Evolutionary conservation across 2,329 filamentous ascomycete species (phyloP).

Genomic region (Cordyceps cicadae): DNA sequence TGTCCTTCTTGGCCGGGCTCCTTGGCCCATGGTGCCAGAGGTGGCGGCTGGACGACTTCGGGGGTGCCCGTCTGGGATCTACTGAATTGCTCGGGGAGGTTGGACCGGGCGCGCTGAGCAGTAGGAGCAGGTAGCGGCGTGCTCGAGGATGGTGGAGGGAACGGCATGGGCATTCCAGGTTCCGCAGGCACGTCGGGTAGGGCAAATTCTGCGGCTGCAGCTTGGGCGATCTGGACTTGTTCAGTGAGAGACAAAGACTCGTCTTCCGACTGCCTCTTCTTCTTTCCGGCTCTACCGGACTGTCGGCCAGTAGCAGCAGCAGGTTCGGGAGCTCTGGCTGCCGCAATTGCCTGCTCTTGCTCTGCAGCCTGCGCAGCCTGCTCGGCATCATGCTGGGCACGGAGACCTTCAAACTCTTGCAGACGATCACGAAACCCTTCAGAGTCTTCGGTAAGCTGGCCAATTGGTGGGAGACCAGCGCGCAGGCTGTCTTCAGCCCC

Average conservation of each 20-base stretch:
- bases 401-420: slow-evolving; percentile 72
- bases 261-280: slow-evolving; percentile 25
- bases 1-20: slow-evolving; percentile 61
- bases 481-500: slow-evolving; percentile 31
- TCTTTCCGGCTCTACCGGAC: slow-evolving; percentile 17
- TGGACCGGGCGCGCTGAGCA: slow-evolving; percentile 75
- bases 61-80: slow-evolving; percentile 75
- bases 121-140: slow-evolving; percentile 84
- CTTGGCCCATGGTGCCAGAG: slow-evolving; percentile 91
- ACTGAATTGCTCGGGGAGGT: slow-evolving; percentile 66
- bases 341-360: slow-evolving; percentile 18
- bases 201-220: slow-evolving; percentile 32
- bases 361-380: slow-evolving; percentile 27
- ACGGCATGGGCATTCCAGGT: slow-evolving; percentile 65
- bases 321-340: slow-evolving; percentile 11
- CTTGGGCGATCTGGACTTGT: slow-evolving; percentile 70
- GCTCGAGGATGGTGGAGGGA: slow-evolving; percentile 61
- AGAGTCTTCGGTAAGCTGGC: slow-evolving; percentile 44
- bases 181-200: slow-evolving; percentile 47
- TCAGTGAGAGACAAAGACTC: slow-evolving; percentile 62
- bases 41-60: slow-evolving; percentile 51
- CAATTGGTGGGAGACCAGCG: slow-evolving; percentile 40
- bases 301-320: slow-evolving; percentile 7
- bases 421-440: slow-evolving; percentile 63
- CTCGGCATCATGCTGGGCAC: slow-evolving; percentile 61